Evolutionary conservation across 1,139 yeast species (phyloP), one percentile per base, ranked within the genome.

Genomic region (Yamadazyma songkhlaensis): DNA sequence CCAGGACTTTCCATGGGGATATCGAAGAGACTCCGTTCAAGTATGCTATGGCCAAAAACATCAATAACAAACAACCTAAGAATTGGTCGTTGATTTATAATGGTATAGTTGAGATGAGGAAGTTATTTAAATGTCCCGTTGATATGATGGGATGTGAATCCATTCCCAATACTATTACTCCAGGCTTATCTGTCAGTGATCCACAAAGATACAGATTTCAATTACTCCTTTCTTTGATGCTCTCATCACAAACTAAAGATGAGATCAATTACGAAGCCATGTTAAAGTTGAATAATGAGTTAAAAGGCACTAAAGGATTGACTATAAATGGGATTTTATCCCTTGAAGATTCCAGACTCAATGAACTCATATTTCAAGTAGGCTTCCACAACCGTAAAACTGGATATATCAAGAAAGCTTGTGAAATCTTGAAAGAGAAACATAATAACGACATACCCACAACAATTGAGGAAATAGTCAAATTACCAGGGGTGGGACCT

Each of bases 401-500:
- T 0, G 59, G 57, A 9, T 90, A 77, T 53, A 77, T 90, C 43
- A 82, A 81, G 50, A 67, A 72, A 44, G 68, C 92, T 0, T 77
- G 86, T 13, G 64, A 63, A 35, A 64, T 84, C 4, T 49, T 90
- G 4, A 51, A 58, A 3, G 73, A 72, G 3, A 52, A 73, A 12
- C 79, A 72, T 53, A 61, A 66, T 13, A 81, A 81, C 7, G 97
- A 89, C 51, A 73, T 90, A 2, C 92, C 92, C 0, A 61, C 74
- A 11, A 79, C 81, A 0, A 73, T 88, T 9, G 79, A 74, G 8
- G 90, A 83, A 1, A 69, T 89, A 40, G 71, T 77, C 3, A 60
- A 73, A 0, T 61, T 90, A 26, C 97, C 97, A 0, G 98, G 98
- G 0, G 95, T 90, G 1, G 98, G 98, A 0, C 96, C 96, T 9